Evolutionary conservation across 2,329 filamentous ascomycete genomes (phyloP).

Genomic region (Beauveria medogensis): DNA sequence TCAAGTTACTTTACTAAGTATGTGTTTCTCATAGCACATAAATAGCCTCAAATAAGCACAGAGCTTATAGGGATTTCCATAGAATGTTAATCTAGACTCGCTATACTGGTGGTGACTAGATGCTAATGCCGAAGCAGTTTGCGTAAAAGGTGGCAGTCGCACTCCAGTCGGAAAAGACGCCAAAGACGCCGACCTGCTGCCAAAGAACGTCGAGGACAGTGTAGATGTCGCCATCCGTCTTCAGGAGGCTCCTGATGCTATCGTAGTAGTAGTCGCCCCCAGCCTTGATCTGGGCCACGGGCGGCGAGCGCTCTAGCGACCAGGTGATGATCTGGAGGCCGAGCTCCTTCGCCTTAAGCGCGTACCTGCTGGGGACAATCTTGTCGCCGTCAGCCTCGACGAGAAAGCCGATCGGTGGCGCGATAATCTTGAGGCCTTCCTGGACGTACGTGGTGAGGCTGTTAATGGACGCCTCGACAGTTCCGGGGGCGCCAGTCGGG

Average conservation of each 20-base stretch:
- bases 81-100: neutral
- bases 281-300: conserved; percentile 39
- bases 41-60: too few species aligned
- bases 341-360: conserved; percentile 48
- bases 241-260: conserved; percentile 44
- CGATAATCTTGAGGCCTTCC: conserved; percentile 55
- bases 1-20: too few species aligned
- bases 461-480: conserved; percentile 43
- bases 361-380: conserved; percentile 57
- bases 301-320: conserved; percentile 59
- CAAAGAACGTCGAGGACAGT: conserved; percentile 57
- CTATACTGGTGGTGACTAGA: neutral
- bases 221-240: conserved; percentile 59
- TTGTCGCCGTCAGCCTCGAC: conserved; percentile 42
- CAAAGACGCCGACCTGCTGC: conserved; percentile 50
- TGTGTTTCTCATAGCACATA: too few species aligned
- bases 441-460: conserved; percentile 47
- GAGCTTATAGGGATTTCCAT: neutral
- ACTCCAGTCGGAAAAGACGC: conserved; percentile 63
- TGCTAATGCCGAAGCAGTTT: conserved; percentile 50
- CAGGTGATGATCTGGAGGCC: conserved; percentile 60
- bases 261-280: conserved; percentile 48
- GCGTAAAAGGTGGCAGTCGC: conserved; percentile 63
- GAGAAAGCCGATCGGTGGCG: conserved; percentile 55
- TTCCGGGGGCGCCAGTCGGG: conserved; percentile 47